Evolutionary conservation across 129 eudicot genomes (phyloP).

Genomic region (Artemisia tridentata): DNA sequence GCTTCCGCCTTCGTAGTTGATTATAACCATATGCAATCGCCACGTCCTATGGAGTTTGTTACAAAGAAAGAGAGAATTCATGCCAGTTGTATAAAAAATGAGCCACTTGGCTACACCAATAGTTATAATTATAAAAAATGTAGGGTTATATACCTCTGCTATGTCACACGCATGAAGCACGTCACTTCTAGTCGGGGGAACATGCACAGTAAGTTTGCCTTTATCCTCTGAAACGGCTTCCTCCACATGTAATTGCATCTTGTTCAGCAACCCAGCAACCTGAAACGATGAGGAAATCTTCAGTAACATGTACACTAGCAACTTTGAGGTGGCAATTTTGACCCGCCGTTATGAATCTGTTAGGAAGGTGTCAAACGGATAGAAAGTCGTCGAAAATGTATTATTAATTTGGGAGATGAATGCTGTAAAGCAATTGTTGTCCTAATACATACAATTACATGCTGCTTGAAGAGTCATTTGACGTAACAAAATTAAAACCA

Average conservation of each 20-base stretch:
- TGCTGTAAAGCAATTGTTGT: too few relatives aligned
- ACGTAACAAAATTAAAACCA: too few relatives aligned
- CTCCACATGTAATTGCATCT: slow-evolving; percentile 54
- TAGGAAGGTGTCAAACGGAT: not conserved
- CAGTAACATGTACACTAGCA: too few relatives aligned
- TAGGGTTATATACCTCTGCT: slow-evolving; percentile 61
- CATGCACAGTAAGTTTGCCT: slow-evolving; percentile 49
- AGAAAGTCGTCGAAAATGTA: too few relatives aligned
- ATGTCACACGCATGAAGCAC: slow-evolving; percentile 95
- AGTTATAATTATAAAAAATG: not conserved
- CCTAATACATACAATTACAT: too few relatives aligned
- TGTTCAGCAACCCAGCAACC: slow-evolving; percentile 31
- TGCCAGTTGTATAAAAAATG: slow-evolving; percentile 12
- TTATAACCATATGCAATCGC: slow-evolving; percentile 97
- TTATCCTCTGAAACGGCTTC: slow-evolving; percentile 37
- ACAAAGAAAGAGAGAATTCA: not conserved
- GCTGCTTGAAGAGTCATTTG: too few relatives aligned
- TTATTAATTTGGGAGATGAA: too few relatives aligned
- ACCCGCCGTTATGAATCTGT: not conserved
- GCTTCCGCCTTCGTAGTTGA: slow-evolving; percentile 65
- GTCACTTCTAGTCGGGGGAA: slow-evolving; percentile 98
- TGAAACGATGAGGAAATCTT: not conserved
- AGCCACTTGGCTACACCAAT: not conserved
- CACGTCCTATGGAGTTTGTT: slow-evolving; percentile 54
- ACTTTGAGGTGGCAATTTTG: too few relatives aligned